These are phyloP conservation scores for Gardenia jasminoides DNA, from an alignment of 257 asterid species.

Conservation along the genomic window DNA sequence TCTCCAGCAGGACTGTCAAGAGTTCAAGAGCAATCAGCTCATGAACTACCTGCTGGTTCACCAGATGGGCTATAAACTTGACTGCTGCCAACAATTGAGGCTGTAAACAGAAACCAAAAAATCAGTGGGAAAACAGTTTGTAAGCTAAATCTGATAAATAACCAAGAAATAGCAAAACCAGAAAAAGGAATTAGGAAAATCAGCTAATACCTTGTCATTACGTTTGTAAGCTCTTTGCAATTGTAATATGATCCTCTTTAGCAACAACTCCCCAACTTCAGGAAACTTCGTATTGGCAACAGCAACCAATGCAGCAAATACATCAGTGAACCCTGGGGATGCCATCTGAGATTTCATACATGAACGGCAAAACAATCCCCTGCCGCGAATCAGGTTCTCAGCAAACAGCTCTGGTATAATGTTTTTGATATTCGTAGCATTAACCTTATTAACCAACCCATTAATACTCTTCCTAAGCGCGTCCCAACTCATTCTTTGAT, in stretches of 20 bases:
- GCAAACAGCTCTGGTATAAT: slow-evolving; percentile 86
- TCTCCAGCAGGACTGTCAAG: slow-evolving; percentile 65
- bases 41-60: slow-evolving; percentile 85
- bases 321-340: slow-evolving; percentile 86
- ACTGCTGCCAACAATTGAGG: slow-evolving; percentile 89
- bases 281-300: slow-evolving; percentile 92
- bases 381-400: slow-evolving; percentile 85
- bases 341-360: slow-evolving; percentile 99
- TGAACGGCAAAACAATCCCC: slow-evolving; percentile 83
- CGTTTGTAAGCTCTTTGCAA: slow-evolving; percentile 79
- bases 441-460: slow-evolving; percentile 88
- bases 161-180: neutral
- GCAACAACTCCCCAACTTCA: slow-evolving; percentile 78
- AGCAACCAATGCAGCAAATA: slow-evolving; percentile 85
- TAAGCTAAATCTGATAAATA: neutral
- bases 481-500: slow-evolving; percentile 95
- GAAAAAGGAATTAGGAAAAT: neutral
- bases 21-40: slow-evolving; percentile 97
- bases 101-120: slow-evolving; percentile 35
- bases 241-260: slow-evolving; percentile 71
- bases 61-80: slow-evolving; percentile 89
- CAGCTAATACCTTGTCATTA: slow-evolving; percentile 60
- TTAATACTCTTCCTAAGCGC: slow-evolving; percentile 90
- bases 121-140: neutral
- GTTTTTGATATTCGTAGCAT: slow-evolving; percentile 74